Evolutionary conservation across 2,329 filamentous ascomycete species (phyloP), one percentile per base, ranked within the genome.

Genomic region (Sordariomycetes sp.): DNA sequence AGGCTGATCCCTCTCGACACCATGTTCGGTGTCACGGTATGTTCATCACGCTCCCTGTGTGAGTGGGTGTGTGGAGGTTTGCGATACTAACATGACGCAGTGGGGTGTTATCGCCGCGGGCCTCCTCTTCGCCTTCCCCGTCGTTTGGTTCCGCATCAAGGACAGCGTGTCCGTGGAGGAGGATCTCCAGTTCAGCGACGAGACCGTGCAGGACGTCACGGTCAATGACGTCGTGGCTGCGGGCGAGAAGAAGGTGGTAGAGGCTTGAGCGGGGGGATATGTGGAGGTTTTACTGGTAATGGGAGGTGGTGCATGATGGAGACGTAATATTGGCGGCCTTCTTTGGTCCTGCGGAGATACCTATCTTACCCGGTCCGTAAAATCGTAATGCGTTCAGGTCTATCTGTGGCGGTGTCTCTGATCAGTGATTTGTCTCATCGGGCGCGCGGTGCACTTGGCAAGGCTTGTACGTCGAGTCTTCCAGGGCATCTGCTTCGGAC

Each of bases 161-260:
- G 90, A 96, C 65, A 88, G 86, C n/a, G 83, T 90, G n/a, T 70
- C 81, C 1, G 66, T 96, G 4, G 89, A 93, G 71, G 86, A 92
- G 58, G 92, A 97, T 71, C 75, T 96, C 56, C 84, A 85, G 68
- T 92, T 90, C 70, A 90, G 88, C 22, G 91, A 96, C 66, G 89
- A 94, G 79, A 94, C 87, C 0, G 67, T 87, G 18, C 82, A 80
- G 28, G 89, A 96, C 63, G 86, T 96, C 16, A 68, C 71, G 14
- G 67, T 35, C 11, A 14, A 32, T 11, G 48, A 28, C 69, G 10
- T 59, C 11, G 34, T 62, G 2, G 65, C 60, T 24, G 50, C 53
- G 40, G 58, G 16, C 7, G 55, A 34, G 18, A 54, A 60, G 8
- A 51, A 58, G n/a, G 20, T 24, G n/a, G 20, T 4, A 24, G 12